phyloP scores from a whole-genome alignment of 768 basidiomycete species.

The Cyclocybe cylindracea region DNA sequence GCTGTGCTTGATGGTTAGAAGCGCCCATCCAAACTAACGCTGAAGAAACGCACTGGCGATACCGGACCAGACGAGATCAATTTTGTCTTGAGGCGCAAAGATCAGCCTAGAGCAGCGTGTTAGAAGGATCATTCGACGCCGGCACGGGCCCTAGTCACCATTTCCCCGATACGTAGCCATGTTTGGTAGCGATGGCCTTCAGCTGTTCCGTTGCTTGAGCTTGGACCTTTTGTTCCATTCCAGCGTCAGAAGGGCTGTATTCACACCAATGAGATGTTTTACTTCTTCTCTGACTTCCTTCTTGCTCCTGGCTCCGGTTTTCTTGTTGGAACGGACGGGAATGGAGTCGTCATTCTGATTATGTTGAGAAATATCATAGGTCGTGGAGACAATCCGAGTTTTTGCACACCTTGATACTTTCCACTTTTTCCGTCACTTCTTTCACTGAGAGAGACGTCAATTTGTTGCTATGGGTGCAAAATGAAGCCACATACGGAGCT shows the following conservation, averaged over 20 bases:
- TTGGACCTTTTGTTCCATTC: conserved; percentile 47
- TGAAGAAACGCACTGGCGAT: conserved; percentile 52
- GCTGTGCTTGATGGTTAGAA: conserved; percentile 31
- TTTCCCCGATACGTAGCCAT: conserved; percentile 64
- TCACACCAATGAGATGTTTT: conserved; percentile 5
- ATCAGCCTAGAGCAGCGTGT: conserved; percentile 51
- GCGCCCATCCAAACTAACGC: neutral
- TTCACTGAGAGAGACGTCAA: conserved; percentile 42
- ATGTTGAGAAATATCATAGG: neutral
- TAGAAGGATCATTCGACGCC: neutral
- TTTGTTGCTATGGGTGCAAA: neutral
- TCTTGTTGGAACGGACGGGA: conserved; percentile 68
- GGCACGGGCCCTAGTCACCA: conserved; percentile 43
- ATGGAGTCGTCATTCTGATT: conserved; percentile 64
- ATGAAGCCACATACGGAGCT: conserved; percentile 35
- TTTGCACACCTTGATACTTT: conserved; percentile 56
- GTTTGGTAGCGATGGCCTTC: conserved; percentile 56
- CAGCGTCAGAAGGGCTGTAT: neutral
- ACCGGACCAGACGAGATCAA: conserved; percentile 63
- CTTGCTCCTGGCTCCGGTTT: conserved; percentile 71
- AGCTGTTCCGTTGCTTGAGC: conserved; percentile 56
- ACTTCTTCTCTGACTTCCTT: conserved; percentile 76
- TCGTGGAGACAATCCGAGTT: neutral
- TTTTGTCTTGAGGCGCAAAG: conserved; percentile 60
- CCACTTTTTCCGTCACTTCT: conserved; percentile 55